Percentiles rank a stretch among this genome's conserved stretches.
These are phyloP conservation scores for Fusarium equiseti DNA, from an alignment of 2,329 filamentous ascomycete genomes.

Conservation along the genomic window DNA sequence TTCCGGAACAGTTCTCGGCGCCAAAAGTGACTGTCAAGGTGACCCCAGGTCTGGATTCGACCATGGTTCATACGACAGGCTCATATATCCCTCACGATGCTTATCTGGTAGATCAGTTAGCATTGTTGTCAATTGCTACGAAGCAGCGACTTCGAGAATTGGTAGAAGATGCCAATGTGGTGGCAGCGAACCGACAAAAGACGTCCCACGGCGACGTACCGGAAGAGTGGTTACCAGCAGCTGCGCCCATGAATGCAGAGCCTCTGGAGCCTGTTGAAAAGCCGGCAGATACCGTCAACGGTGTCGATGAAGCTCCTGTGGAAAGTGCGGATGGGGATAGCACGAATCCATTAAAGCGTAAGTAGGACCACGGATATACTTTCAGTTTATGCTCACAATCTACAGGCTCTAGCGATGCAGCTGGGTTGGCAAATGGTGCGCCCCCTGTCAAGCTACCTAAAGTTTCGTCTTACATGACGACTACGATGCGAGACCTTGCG, in stretches of 20 bases:
- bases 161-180: constrained; percentile 79
- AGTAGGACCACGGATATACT: constrained; percentile 43
- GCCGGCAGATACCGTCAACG: constrained; percentile 30
- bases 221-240: constrained; percentile 79
- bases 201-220: constrained; percentile 85
- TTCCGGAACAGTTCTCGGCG: constrained; percentile 62
- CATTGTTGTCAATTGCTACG: constrained; percentile 83
- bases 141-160: constrained; percentile 82
- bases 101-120: constrained; percentile 83
- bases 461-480: constrained; percentile 64
- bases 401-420: constrained; percentile 57
- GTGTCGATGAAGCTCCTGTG: constrained; percentile 33
- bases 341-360: constrained; percentile 72
- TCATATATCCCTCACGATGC: constrained; percentile 81
- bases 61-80: constrained; percentile 71
- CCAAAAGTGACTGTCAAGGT: constrained; percentile 67
- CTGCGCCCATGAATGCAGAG: constrained; percentile 63
- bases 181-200: constrained; percentile 78
- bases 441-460: constrained; percentile 61
- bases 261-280: constrained; percentile 50
- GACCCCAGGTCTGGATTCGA: constrained; percentile 71
- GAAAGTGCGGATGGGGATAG: constrained; percentile 66
- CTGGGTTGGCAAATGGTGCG: constrained; percentile 54
- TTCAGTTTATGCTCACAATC: constrained; percentile 32
- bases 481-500: constrained; percentile 71